Evolutionary conservation across 2,329 filamentous ascomycete genomes (phyloP).

Genomic region (Stylonectria norvegica): DNA sequence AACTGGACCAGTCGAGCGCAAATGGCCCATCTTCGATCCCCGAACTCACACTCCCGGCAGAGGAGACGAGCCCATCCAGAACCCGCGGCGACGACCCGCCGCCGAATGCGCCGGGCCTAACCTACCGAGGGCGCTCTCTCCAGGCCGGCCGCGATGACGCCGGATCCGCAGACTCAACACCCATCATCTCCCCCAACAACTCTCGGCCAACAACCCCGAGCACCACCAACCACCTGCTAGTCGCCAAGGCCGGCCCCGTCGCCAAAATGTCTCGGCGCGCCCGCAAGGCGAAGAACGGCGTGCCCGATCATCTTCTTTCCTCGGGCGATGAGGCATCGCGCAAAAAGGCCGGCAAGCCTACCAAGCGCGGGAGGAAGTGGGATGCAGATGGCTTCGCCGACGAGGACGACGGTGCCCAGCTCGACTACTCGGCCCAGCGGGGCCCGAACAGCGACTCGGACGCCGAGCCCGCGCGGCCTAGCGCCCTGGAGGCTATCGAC

Average conservation of each 20-base stretch:
- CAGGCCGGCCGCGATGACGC: conserved; percentile 34
- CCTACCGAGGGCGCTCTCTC: conserved; percentile 37
- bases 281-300: conserved; percentile 65
- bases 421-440: conserved; percentile 81
- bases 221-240: conserved; percentile 58
- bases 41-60: conserved; percentile 29
- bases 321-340: conserved; percentile 76
- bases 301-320: conserved; percentile 63
- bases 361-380: conserved; percentile 93
- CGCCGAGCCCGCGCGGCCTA: conserved; percentile 46
- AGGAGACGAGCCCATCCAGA: conserved; percentile 34
- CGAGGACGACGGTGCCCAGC: conserved; percentile 72
- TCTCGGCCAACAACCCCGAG: conserved; percentile 80
- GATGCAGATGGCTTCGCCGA: conserved; percentile 83
- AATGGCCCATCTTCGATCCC: conserved; percentile 26
- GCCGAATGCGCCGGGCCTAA: conserved; percentile 36
- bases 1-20: conserved; percentile 62
- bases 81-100: conserved; percentile 23
- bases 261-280: conserved; percentile 77
- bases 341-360: conserved; percentile 55
- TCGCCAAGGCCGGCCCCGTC: conserved; percentile 70
- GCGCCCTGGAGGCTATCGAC: conserved; percentile 70
- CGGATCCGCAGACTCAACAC: conserved; percentile 65
- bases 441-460: conserved; percentile 54
- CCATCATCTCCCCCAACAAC: conserved; percentile 65